Evolutionary conservation across 768 basidiomycete species (phyloP).

Genomic region (Agrocybe pediades): DNA sequence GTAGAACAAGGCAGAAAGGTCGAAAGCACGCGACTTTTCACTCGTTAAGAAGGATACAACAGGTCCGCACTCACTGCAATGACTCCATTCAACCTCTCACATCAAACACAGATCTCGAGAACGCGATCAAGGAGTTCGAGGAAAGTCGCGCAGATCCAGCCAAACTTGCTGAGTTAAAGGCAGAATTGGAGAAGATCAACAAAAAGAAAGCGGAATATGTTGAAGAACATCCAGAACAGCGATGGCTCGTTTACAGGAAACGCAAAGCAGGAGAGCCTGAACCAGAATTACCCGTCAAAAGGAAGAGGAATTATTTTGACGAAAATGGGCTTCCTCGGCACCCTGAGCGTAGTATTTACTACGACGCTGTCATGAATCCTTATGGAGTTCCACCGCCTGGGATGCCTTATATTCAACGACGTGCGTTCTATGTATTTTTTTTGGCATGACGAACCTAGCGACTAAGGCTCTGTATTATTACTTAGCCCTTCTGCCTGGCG

Average conservation of each 20-base stretch:
- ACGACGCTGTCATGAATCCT: conserved; percentile 91
- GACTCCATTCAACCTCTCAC: conserved; percentile 2
- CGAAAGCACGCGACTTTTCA: conserved; percentile 84
- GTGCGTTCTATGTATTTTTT: conserved; percentile 49
- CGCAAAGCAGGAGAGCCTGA: conserved; percentile 49
- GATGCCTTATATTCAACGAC: conserved; percentile 91
- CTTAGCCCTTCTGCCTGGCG: conserved; percentile 61
- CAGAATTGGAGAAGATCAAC: conserved; percentile 78
- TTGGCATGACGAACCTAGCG: too few relatives aligned
- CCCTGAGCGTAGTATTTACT: conserved; percentile 92
- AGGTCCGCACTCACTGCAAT: conserved; percentile 43
- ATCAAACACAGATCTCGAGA: conserved; percentile 65
- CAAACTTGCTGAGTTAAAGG: conserved; percentile 71
- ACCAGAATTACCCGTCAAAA: conserved; percentile 39
- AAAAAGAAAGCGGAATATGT: conserved; percentile 92
- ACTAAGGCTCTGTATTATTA: neutral
- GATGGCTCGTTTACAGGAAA: conserved; percentile 75
- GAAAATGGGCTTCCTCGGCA: conserved; percentile 85
- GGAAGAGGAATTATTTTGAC: conserved; percentile 73
- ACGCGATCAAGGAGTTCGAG: conserved; percentile 74
- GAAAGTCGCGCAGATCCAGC: conserved; percentile 51
- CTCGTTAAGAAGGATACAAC: conserved; percentile 92
- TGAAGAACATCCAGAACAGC: conserved; percentile 90
- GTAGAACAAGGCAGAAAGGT: conserved; percentile 90
- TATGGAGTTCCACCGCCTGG: conserved; percentile 94